Evolutionary conservation across 2,329 filamentous ascomycete genomes (phyloP), one percentile per base, ranked within the genome.

Genomic region (Graphilbum fragrans): DNA sequence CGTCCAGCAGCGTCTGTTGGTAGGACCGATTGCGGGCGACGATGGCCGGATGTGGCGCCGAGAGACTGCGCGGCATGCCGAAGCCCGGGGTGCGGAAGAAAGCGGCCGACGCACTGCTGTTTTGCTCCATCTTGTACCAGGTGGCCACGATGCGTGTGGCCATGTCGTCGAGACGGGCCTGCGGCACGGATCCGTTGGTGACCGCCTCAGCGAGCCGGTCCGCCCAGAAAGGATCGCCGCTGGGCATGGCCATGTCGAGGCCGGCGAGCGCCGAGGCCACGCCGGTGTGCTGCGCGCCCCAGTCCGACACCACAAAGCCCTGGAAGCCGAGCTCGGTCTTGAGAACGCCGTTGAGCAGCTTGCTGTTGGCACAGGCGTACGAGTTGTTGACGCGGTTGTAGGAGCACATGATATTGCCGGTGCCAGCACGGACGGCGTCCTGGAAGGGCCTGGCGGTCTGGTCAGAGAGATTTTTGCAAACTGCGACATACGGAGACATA

Each of bases 311-410:
- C 27, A 68, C 54, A 43, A 65, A 66, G 7, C 64, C 84, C 56
- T 71, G 66, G 47, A 76, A 77, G 3, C 72, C 72, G 1, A 77
- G 63, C 46, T 76, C 72, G 1, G 64, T 66, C 54, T 76, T 86
- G 37, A 86, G 59, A 0, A 86, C 61, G 2, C 77, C 73, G 51
- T 86, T 86, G 37, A 80, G 62, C 0, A 73, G 61, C 44, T 79
- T 74, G 47, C 73, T 77, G 58, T 85, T 86, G 51, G 80, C 69
- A 56, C 82, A 87, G 3, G 65, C 74, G 49, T 82, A 83, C 17
- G 72, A 79, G 57, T 79, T 80, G 58, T 86, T 86, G 51, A 82
- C 57, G 39, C 80, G 74, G 52, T 84, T 73, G 59, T 84, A 85
- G 0, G 74, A 77, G 59, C 72, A 76, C 72, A 76, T 75, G 43